Evolutionary conservation across 1,139 yeast species (phyloP), one percentile per base, ranked within the genome.

Genomic region (Suzukiozyma palmioleophila): DNA sequence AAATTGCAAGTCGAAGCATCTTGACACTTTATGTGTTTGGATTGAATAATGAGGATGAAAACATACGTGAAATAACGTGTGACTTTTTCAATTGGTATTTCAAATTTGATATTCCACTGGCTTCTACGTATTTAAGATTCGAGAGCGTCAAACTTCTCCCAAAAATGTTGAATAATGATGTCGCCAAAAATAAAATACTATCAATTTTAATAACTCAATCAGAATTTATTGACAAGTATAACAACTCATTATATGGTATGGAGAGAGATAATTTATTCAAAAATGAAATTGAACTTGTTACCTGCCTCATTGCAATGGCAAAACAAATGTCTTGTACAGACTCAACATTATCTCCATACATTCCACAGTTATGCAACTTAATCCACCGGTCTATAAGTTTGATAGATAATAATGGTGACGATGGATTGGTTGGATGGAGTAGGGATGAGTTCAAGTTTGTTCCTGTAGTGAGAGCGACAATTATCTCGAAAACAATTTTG

Each of bases 191-290:
- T 26, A 15, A 16, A 12, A 40, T 33, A 32, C 30, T 28, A 12
- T n/a, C 31, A 4, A 12, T 8, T 13, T 12, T 28, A 28, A 13
- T 28, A 3, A 14, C 6, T 5, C 31, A 28, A 8, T 12, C 14
- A 8, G 16, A 14, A 8, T 28, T 3, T 15, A 28, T 14, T 13
- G 14, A 3, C 4, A 28, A 13, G n/a, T 4, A 21, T 11, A 12
- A 8, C 14, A 15, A 32, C 12, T 21, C 53, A 4, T 45, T 61
- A 14, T 65, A 63, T 43, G 70, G 67, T n/a, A 49, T 57, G 9
- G 74, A 67, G 39, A 51, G 59, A 15, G 40, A 46, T 21, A 65
- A 67, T 36, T 48, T 59, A 27, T 66, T 56, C 43, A 50, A 53
- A 32, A 63, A 63, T 41, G 57, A 54, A 25, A 43, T 53, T 1